Conservation (phyloP, 1,139 yeast genomes). For the Hyphopichia pseudoburtonii region DNA sequence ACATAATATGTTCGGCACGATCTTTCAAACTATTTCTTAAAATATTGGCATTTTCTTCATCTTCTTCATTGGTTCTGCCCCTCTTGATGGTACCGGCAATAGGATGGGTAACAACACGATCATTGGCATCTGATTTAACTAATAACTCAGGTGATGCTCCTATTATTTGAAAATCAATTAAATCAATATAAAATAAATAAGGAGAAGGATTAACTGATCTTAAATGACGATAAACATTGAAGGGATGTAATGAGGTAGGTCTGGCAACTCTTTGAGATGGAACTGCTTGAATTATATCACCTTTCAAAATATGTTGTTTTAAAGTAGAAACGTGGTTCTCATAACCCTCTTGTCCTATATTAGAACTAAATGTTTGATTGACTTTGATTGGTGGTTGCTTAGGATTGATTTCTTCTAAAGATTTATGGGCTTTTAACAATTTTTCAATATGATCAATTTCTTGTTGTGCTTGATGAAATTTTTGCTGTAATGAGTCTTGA, state of each 20-base stretch:
- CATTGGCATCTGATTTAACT: conserved; percentile 73
- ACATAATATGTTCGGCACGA: conserved; percentile 97
- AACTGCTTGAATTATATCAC: conserved; percentile 96
- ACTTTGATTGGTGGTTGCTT: conserved; percentile 69
- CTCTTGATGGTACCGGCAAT: conserved; percentile 95
- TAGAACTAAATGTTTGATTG: conserved; percentile 71
- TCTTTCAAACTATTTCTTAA: conserved; percentile 82
- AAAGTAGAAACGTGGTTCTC: conserved; percentile 74
- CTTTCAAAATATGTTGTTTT: conserved; percentile 79
- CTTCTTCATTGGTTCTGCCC: conserved; percentile 89
- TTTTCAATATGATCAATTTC: conserved; percentile 60
- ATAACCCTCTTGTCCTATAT: conserved; percentile 91
- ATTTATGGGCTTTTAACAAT: conserved; percentile 42
- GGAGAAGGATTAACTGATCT: conserved; percentile 98
- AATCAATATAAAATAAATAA: conserved; percentile 89
- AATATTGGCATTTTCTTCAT: conserved; percentile 74
- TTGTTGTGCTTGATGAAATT: conserved; percentile 55
- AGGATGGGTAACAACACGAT: conserved; percentile 88
- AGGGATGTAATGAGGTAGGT: conserved; percentile 93
- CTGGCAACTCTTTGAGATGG: conserved; percentile 96
- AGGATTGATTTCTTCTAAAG: conserved; percentile 36
- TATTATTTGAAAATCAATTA: conserved; percentile 86
- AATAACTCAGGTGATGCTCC: conserved; percentile 97
- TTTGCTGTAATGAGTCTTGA: conserved; percentile 39
- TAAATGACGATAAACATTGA: conserved; percentile 90